These are phyloP conservation scores for Coemansia asiatica DNA, from an alignment of 192 early-diverging fungal species.

Conservation along the genomic window DNA sequence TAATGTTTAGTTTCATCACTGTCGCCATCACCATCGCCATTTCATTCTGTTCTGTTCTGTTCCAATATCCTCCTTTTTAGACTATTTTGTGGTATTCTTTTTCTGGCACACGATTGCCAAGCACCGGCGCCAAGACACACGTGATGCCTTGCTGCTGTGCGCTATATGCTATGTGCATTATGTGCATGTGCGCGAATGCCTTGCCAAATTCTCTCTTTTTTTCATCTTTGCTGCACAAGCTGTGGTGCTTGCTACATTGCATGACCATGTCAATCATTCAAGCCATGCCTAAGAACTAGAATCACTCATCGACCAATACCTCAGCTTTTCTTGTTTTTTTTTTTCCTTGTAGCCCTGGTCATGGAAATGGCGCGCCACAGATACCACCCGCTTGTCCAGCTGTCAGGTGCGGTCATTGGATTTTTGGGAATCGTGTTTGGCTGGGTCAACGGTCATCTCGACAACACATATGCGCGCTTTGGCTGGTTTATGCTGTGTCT, in stretches of 20 bases:
- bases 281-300: conserved; percentile 3
- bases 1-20: conserved; percentile 2
- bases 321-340: not conserved
- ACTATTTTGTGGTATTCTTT: no score
- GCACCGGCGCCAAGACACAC: not conserved
- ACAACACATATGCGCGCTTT: conserved; percentile 60
- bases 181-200: not conserved
- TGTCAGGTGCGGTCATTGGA: conserved; percentile 47
- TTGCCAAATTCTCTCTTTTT: not conserved
- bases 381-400: conserved; percentile 59
- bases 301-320: no score
- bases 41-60: no score
- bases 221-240: not conserved
- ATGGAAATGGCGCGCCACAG: conserved; percentile 55
- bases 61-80: not conserved
- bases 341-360: conserved; percentile 46
- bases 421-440: conserved; percentile 61
- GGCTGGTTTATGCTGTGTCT: conserved; percentile 57
- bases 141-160: not conserved
- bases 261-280: not conserved
- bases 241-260: no score
- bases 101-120: not conserved
- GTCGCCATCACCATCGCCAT: not conserved
- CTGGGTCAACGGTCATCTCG: conserved; percentile 56
- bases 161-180: no score